Evolutionary conservation across 352 stramenopile genomes (phyloP), one percentile per base, ranked within the genome.

Genomic region (Sclerospora graminicola): DNA sequence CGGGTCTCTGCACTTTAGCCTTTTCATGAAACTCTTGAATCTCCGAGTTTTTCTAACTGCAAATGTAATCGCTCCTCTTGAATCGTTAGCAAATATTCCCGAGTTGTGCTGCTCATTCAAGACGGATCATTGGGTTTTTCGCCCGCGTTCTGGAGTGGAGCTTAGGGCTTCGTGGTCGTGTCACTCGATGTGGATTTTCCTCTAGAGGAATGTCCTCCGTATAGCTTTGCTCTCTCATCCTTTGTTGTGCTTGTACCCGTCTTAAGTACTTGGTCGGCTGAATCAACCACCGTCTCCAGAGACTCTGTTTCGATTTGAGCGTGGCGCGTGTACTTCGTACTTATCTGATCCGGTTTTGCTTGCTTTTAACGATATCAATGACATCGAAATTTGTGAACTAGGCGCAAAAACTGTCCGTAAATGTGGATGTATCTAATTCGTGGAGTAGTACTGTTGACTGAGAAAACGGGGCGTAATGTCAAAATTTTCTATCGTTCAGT

Each of bases 1-100:
- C 4, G 74, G 69, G 60, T 20, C 72, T 63, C 44, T 89, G 74
- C 32, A 74, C 52, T 41, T 82, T 83, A 13, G 66, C 76, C 20
- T 75, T 73, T 42, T 83, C 78, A 38, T 89, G 71, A 37, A 84
- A 86, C 40, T 89, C 75, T 38, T 74, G 70, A 46, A 86, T 78
- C 45, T 85, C n/a, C 84, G 20, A 82, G 62, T 15, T 69, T 69
- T 45, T 89, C 74, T 13, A 84, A 44, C 35, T 89, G 72, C 9
- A 86, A 20, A 9, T 64, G 63, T 37, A 77, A 57, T 43, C 75
- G 60, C 40, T 89, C 78, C 24, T 84, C 74, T 42, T 84, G 74
- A 41, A 89, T 87, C 45, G 81, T 71, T 15, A 84, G 66, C 41
- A 89, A 29, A n/a, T n/a, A n/a, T 40, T 89, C 78, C 1, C 72